phyloP scores from a whole-genome alignment of 2,329 filamentous ascomycete genomes.

The Monosporascus sp. region DNA sequence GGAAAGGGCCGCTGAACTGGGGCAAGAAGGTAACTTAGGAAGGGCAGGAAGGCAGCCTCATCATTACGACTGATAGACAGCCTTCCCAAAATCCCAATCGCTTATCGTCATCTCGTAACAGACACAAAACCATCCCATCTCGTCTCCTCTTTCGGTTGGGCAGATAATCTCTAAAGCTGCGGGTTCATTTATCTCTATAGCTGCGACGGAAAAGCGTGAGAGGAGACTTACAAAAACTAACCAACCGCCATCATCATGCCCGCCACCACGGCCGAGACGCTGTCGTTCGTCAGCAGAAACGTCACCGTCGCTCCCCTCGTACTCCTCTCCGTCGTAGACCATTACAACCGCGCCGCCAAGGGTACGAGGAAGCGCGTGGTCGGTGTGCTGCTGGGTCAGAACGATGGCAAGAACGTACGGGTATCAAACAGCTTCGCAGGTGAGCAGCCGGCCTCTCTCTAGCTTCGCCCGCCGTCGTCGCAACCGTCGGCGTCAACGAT shows the following conservation, averaged over 20 bases:
- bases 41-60: constrained; percentile 2
- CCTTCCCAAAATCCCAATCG: constrained; percentile 3
- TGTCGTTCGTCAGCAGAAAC: constrained; percentile 88
- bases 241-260: constrained; percentile 64
- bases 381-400: constrained; percentile 89
- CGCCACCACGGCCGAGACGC: constrained; percentile 91
- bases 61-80: constrained; percentile 3
- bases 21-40: neutral
- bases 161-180: no score
- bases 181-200: no score
- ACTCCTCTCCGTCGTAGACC: constrained; percentile 94
- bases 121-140: no score
- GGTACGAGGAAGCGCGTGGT: constrained; percentile 84
- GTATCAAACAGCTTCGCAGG: constrained; percentile 99
- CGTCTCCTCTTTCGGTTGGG: no score
- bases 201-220: neutral
- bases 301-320: constrained; percentile 97
- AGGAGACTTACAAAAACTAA: neutral
- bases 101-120: neutral
- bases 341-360: constrained; percentile 92
- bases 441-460: constrained; percentile 36
- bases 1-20: no score
- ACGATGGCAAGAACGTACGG: constrained; percentile 90
- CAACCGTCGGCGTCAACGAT: neutral
- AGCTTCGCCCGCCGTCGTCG: neutral